A percentile compares a stretch with the other conserved stretches of the same genome.
These are phyloP conservation scores for Clarireedia homoeocarpa DNA, from an alignment of 2,329 filamentous ascomycete species.

Conservation along the genomic window DNA sequence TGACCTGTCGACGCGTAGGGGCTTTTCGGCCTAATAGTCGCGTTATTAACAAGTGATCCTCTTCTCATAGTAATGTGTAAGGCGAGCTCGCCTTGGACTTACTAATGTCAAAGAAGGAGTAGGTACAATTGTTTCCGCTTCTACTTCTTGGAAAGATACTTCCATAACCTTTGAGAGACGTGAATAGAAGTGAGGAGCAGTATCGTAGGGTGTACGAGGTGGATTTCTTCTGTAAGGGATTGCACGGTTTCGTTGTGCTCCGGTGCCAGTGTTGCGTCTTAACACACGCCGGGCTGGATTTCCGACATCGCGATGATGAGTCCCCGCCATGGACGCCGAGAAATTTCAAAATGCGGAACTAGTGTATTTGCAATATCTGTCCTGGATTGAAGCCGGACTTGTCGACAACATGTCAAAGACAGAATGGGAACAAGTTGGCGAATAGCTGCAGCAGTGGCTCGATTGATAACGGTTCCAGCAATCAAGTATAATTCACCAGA, in stretches of 20 bases:
- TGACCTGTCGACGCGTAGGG: background rate
- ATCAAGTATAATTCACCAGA: no score
- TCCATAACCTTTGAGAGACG: constrained; percentile 6
- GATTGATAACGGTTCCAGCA: no score
- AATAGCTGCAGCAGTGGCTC: no score
- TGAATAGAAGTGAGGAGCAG: background rate
- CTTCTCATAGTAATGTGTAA: background rate
- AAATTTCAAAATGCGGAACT: background rate
- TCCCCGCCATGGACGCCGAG: background rate
- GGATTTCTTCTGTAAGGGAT: background rate
- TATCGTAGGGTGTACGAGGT: background rate
- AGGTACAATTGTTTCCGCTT: background rate
- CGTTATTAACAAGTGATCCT: background rate
- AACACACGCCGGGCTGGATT: background rate
- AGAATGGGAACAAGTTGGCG: no score
- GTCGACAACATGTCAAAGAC: no score
- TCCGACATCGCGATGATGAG: background rate
- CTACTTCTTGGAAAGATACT: background rate
- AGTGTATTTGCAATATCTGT: background rate
- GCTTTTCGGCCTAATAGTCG: background rate
- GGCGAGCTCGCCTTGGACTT: background rate
- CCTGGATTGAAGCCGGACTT: background rate
- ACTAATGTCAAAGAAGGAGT: background rate
- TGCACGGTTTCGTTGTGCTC: background rate
- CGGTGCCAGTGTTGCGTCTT: background rate